A percentile compares a stretch with the other conserved stretches of the same genome.
phyloP scores from a whole-genome alignment of 2,329 filamentous ascomycete species.

The Spiromastix sp. region DNA sequence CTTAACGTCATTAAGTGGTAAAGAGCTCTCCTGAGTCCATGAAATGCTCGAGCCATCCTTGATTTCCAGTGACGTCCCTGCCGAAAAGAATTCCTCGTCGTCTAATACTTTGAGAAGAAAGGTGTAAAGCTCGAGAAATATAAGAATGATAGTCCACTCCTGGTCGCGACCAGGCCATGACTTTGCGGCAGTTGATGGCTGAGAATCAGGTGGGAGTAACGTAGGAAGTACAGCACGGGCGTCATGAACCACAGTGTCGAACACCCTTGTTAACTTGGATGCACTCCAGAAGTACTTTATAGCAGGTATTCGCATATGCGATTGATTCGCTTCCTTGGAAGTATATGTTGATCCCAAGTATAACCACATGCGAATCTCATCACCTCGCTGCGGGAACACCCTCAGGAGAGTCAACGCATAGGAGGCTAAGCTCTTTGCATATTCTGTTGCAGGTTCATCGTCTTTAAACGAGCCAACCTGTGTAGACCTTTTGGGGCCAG shows the following conservation, averaged over 20 bases:
- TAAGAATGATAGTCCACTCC: constrained; percentile 80
- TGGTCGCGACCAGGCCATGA: constrained; percentile 39
- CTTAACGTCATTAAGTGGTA: constrained; percentile 62
- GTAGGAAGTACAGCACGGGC: constrained; percentile 48
- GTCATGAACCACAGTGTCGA: constrained; percentile 45
- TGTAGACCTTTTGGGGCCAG: constrained; percentile 18
- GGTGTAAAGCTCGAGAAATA: constrained; percentile 90
- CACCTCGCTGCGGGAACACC: constrained; percentile 69
- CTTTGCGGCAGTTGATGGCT: constrained; percentile 29
- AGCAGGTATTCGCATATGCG: constrained; percentile 44
- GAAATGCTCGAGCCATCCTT: constrained; percentile 41
- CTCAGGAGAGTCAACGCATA: constrained; percentile 78
- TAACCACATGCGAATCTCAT: constrained; percentile 90
- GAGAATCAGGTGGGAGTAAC: constrained; percentile 34
- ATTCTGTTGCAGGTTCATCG: constrained; percentile 36
- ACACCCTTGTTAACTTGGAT: constrained; percentile 47
- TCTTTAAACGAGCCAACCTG: constrained; percentile 15
- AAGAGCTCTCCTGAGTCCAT: constrained; percentile 52
- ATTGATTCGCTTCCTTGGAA: constrained; percentile 22
- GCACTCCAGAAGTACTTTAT: constrained; percentile 80
- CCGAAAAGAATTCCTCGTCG: constrained; percentile 83
- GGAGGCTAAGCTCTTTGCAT: constrained; percentile 66
- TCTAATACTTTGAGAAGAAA: constrained; percentile 90
- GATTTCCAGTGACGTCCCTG: constrained; percentile 34
- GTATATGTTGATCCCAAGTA: constrained; percentile 60